These are phyloP conservation scores for Rhodotorula toruloides DNA, from an alignment of 768 basidiomycete genomes.

Conservation along the genomic window DNA sequence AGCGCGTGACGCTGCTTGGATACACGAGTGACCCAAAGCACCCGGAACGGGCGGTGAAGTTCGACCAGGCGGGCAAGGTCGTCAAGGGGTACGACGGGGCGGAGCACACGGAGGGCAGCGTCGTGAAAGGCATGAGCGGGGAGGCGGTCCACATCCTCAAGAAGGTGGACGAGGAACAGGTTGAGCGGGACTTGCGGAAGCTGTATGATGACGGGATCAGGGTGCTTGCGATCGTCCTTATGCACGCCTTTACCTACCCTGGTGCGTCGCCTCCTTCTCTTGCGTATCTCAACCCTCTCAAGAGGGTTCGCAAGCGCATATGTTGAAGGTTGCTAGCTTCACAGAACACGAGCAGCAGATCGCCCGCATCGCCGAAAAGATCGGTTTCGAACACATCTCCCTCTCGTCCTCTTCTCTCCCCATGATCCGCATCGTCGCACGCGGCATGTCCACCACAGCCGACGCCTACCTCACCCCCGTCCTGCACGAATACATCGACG, in stretches of 20 bases:
- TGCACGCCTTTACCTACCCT: slow-evolving; percentile 66
- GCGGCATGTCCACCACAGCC: slow-evolving; percentile 85
- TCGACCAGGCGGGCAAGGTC: slow-evolving; percentile 66
- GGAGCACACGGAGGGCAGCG: slow-evolving; percentile 41
- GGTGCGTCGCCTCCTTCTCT: neutral
- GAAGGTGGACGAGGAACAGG: slow-evolving; percentile 5
- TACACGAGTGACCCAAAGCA: slow-evolving; percentile 83
- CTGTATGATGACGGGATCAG: slow-evolving; percentile 59
- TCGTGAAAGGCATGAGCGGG: slow-evolving; percentile 74
- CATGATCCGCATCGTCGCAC: slow-evolving; percentile 92
- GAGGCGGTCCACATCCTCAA: slow-evolving; percentile 28
- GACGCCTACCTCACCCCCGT: slow-evolving; percentile 95
- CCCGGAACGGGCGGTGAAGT: slow-evolving; percentile 69
- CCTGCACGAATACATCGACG: slow-evolving; percentile 73
- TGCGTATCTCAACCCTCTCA: too few relatives aligned
- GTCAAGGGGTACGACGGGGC: slow-evolving; percentile 65
- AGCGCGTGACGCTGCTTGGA: slow-evolving; percentile 88
- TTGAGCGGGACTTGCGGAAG: neutral
- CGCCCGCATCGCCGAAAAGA: slow-evolving; percentile 63
- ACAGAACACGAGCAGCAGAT: slow-evolving; percentile 68
- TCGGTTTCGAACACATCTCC: slow-evolving; percentile 85
- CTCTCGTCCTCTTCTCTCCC: slow-evolving; percentile 77
- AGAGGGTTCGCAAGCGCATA: too few relatives aligned
- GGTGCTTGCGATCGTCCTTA: slow-evolving; percentile 81
- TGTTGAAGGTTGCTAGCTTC: neutral